Conservation (phyloP, 495 filamentous ascomycete species). For the Aspergillus indologenus region DNA sequence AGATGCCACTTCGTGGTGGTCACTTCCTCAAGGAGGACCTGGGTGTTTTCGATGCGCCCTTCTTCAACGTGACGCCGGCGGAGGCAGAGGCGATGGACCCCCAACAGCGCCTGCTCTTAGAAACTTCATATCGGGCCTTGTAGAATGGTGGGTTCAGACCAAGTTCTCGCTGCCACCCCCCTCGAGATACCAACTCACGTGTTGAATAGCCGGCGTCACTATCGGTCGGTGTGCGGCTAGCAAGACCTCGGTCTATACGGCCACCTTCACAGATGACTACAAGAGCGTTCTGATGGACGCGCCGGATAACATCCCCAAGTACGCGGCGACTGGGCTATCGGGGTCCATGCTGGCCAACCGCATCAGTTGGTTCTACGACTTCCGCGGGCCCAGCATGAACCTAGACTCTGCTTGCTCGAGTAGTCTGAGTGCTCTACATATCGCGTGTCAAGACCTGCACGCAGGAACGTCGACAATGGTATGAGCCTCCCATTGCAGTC, state of each 20-base stretch:
- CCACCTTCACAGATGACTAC: neutral
- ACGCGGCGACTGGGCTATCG: neutral
- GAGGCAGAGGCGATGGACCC: too few relatives aligned
- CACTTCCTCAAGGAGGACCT: slow-evolving; percentile 36
- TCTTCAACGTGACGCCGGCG: slow-evolving; percentile 13
- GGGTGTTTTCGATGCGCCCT: slow-evolving; percentile 20
- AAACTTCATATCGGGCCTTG: slow-evolving; percentile 19
- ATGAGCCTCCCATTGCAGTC: neutral
- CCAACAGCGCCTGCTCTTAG: slow-evolving; percentile 15
- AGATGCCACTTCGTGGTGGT: slow-evolving; percentile 8
- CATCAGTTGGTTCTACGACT: slow-evolving; percentile 20
- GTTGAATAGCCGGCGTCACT: slow-evolving; percentile 5
- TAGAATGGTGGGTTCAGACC: slow-evolving; percentile 10
- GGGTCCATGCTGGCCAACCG: slow-evolving; percentile 1
- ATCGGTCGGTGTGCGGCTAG: slow-evolving; percentile 8
- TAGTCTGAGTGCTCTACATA: slow-evolving; percentile 34
- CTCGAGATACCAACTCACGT: neutral
- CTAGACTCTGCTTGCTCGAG: slow-evolving; percentile 37
- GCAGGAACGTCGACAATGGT: slow-evolving; percentile 29
- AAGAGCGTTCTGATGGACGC: neutral
- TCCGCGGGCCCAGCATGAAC: slow-evolving; percentile 24
- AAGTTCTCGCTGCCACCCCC: neutral
- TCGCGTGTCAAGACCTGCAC: slow-evolving; percentile 37
- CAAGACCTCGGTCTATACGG: slow-evolving; percentile 6
- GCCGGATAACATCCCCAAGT: neutral